Evolutionary conservation across 179 eudicot species (phyloP).

Genomic region (Patellifolia procumbens): DNA sequence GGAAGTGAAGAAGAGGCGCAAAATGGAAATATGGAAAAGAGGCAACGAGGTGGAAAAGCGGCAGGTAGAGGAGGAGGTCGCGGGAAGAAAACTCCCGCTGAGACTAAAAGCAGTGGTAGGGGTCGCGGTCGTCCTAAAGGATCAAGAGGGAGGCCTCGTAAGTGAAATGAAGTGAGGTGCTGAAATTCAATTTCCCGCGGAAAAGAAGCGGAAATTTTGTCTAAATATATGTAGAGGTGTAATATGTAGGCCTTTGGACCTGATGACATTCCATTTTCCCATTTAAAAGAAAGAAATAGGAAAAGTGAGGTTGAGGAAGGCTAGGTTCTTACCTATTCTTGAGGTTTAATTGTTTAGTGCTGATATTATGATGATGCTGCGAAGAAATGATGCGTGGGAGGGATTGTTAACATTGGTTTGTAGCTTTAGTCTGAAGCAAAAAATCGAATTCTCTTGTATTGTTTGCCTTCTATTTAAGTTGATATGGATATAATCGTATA

Average conservation of each 20-base stretch:
- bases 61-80: constrained; percentile 52
- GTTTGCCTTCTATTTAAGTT: not conserved
- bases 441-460: not conserved
- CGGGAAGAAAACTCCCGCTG: constrained; percentile 28
- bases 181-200: constrained; percentile 19
- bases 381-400: not conserved
- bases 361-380: constrained; percentile 1
- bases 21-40: constrained; percentile 57
- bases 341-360: constrained; percentile 17
- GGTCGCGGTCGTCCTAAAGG: constrained; percentile 56
- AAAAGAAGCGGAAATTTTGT: constrained; percentile 32
- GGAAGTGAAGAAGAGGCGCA: constrained; percentile 40
- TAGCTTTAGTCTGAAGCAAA: constrained; percentile 11
- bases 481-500: not conserved
- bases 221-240: constrained; percentile 28
- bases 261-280: constrained; percentile 7
- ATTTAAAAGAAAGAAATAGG: constrained; percentile 4
- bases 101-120: constrained; percentile 55
- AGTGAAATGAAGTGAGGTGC: constrained; percentile 23
- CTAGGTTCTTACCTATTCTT: constrained; percentile 9
- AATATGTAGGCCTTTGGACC: constrained; percentile 3
- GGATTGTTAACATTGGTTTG: constrained; percentile 11
- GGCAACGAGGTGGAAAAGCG: constrained; percentile 56
- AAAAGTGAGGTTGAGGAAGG: constrained; percentile 1
- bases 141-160: constrained; percentile 69